Conservation (phyloP, 2,329 filamentous ascomycete species). For the Alternaria infectoria region DNA sequence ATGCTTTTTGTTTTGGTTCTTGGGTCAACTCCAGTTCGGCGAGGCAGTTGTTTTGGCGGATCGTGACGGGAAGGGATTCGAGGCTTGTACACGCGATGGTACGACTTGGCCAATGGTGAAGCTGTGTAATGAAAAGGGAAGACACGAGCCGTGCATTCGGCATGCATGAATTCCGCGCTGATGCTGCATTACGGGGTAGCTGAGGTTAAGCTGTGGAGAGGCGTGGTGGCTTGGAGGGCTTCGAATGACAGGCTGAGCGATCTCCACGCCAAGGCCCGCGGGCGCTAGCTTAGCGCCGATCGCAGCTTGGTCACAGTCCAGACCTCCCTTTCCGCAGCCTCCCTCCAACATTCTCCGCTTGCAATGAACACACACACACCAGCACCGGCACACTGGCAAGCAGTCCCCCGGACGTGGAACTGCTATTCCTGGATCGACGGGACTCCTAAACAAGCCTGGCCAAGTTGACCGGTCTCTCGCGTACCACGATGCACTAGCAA, state of each 20-base stretch:
- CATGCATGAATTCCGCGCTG: neutral
- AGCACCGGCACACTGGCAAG: neutral
- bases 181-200: neutral
- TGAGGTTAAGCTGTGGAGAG: neutral
- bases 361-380: neutral
- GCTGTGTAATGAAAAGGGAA: neutral
- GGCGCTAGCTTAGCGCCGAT: conserved; percentile 9
- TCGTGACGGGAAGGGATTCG: neutral
- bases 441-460: neutral
- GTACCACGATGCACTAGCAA: conserved; percentile 6
- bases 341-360: neutral
- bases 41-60: neutral
- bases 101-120: neutral
- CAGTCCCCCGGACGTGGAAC: neutral
- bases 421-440: conserved; percentile 10
- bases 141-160: neutral
- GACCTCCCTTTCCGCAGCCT: conserved; percentile 5
- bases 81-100: neutral
- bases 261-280: conserved; percentile 2
- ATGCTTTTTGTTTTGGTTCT: neutral
- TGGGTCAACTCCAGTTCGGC: neutral
- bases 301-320: neutral
- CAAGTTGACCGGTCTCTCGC: conserved; percentile 12
- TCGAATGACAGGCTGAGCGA: conserved; percentile 1
- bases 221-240: neutral